Evolutionary conservation across 495 filamentous ascomycete species (phyloP), one percentile per base, ranked within the genome.

Genomic region (Trichoderma asperelloides): DNA sequence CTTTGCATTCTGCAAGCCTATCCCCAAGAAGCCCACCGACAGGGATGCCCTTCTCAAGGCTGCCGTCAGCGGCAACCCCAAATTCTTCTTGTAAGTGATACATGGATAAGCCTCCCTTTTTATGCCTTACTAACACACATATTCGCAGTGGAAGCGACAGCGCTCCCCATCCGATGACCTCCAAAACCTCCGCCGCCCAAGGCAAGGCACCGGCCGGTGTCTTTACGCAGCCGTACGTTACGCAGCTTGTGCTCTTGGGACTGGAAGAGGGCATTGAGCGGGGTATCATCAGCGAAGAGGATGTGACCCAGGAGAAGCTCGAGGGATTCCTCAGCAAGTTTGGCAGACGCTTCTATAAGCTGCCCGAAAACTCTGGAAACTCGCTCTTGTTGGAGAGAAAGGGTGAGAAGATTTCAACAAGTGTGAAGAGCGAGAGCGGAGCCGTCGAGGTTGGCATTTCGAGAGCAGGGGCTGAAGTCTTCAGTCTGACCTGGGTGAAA

Each of bases 161-260:
- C 57, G 89, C 89, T 39, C 93, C 94, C 27, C 93, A 97, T 78
- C 87, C 88, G 11, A 83, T 88, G 16, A 74, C 77, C 16, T 86
- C 89, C 63, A 97, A 96, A 80, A 83, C 86, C 67, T 86, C 83
- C 39, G 78, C 75, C n/a, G 85, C 82, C 45, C 66, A 89, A 84
- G 77, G 77, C 71, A 73, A 72, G 18, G 72, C 72, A 2, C 77
- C 79, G n/a, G 90, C 92, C 6, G 93, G 94, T 28, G 89, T 94
- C 8, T 97, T 96, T 78, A 96, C 93, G 9, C 93, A 97, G 75
- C 89, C 91, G n/a, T 91, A 87, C 72, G 87, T 86, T n/a, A 87
- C 91, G 16, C 86, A 89, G 66, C 81, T 89, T 33, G 89, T 94
- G 40, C 71, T 96, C 33, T 83, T 85, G 67, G 89, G 90, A 21